Evolutionary conservation across 805 yeast genomes (phyloP), one percentile per base, ranked within the genome.

Genomic region (Ogataea trehalophila): DNA sequence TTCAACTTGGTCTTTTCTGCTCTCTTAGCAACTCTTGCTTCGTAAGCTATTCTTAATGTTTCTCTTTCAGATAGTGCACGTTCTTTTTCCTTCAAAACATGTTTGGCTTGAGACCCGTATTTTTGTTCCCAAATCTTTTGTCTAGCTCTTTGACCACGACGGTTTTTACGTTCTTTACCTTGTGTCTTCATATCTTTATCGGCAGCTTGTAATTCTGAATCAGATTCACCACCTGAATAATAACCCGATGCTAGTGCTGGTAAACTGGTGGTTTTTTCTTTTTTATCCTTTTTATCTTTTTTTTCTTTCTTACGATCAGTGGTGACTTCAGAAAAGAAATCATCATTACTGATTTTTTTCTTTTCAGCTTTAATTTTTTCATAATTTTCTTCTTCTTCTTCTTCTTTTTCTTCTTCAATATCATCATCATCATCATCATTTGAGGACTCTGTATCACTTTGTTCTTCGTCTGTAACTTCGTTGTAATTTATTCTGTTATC

Each of bases 141-240:
- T 70, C 99, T 82, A 1, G 97, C 99, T 50, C 98, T 76, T 71
- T 94, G 99, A 23, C 99, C 99, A 66, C 97, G 81, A 69, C 99
- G 77, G 66, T 94, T 94, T 58, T 90, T 89, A 53, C 92, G 77
- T 51, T 66, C 69, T 29, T 77, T 61, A 1, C 83, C 80, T 4
- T 74, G 69, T 41, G 71, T 73, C 47, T 80, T 76, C 41, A 70
- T 63, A 57, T 78, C 83, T 58, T 73, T 66, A 46, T 70, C 70
- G 3, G 61, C 61, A 15, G 73, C 75, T 8, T 42, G 51, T 11
- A 53, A 46, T 33, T 72, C 74, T 15, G 75, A 80, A 34, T 87
- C 95, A 1, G 87, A 83, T 41, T 66, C 72, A 2, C 86, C 96
- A 5, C 89, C 95, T 5, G 97, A 89, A 50, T 77, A 77, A 65